phyloP scores from a whole-genome alignment of 345 rosid genomes.

The Balakata baccata region DNA sequence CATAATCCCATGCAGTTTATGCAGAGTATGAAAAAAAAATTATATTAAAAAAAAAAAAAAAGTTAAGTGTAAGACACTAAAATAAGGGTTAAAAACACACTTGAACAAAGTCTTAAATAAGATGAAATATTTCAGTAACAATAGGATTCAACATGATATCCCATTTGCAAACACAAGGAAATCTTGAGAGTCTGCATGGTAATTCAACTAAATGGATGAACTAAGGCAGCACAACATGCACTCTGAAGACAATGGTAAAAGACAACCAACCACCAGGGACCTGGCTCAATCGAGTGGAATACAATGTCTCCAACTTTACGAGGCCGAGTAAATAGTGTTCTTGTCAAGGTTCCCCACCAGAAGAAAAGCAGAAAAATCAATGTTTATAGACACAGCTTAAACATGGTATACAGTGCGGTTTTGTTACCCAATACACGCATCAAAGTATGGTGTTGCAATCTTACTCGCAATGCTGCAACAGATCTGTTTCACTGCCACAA shows the following conservation, averaged over 20 bases:
- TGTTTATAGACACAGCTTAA: neutral
- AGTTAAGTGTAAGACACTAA: neutral
- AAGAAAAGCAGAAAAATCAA: neutral
- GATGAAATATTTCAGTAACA: no score
- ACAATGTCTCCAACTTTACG: neutral
- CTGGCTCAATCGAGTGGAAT: neutral
- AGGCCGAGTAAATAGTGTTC: neutral
- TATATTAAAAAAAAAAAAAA: no score
- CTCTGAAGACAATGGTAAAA: neutral
- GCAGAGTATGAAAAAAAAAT: neutral
- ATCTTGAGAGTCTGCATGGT: neutral
- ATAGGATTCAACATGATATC: no score
- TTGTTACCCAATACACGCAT: constrained; percentile 7
- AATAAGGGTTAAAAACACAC: neutral
- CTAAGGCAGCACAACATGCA: neutral
- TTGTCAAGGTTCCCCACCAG: neutral
- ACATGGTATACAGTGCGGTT: neutral
- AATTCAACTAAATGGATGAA: neutral
- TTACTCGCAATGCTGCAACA: constrained; percentile 29
- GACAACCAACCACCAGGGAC: neutral
- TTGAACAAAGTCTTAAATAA: neutral
- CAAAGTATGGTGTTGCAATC: constrained; percentile 12
- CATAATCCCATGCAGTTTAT: neutral
- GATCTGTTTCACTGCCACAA: constrained; percentile 33
- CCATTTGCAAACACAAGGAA: neutral